A percentile compares a stretch with the other conserved stretches of the same genome.
Conservation (phyloP, 2,329 filamentous ascomycete genomes). For the Aspergillus unguis region DNA sequence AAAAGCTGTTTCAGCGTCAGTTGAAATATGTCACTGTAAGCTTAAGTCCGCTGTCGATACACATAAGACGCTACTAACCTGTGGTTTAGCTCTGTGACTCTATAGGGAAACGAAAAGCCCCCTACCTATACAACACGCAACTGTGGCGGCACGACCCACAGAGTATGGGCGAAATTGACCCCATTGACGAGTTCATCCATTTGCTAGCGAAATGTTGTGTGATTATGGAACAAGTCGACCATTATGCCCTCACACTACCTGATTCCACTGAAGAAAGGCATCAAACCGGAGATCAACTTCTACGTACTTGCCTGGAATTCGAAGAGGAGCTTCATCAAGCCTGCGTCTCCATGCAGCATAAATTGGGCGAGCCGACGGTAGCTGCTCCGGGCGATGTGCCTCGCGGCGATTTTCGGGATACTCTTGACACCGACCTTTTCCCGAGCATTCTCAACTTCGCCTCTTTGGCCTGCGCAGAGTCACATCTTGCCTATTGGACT, state of each 20-base stretch:
- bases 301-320: conserved; percentile 13
- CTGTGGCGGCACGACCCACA: conserved; percentile 4
- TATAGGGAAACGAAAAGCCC: conserved; percentile 18
- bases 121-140: conserved; percentile 14
- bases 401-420: conserved; percentile 12
- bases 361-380: conserved; percentile 12
- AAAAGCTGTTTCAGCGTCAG: conserved; percentile 20
- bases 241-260: conserved; percentile 5
- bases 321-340: conserved; percentile 14
- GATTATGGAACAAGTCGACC: conserved; percentile 18
- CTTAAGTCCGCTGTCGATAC: background rate
- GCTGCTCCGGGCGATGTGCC: conserved; percentile 1
- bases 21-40: conserved; percentile 22
- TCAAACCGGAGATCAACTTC: conserved; percentile 9
- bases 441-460: conserved; percentile 11
- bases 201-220: conserved; percentile 16
- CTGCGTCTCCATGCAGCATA: conserved; percentile 16
- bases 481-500: conserved; percentile 19
- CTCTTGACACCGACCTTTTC: conserved; percentile 15
- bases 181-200: conserved; percentile 20
- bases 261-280: background rate
- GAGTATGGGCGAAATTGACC: conserved; percentile 8
- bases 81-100: conserved; percentile 17
- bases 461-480: conserved; percentile 18
- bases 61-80: conserved; percentile 3